phyloP scores from a whole-genome alignment of 2,329 filamentous ascomycete species.

The Pezicula radicicola region DNA sequence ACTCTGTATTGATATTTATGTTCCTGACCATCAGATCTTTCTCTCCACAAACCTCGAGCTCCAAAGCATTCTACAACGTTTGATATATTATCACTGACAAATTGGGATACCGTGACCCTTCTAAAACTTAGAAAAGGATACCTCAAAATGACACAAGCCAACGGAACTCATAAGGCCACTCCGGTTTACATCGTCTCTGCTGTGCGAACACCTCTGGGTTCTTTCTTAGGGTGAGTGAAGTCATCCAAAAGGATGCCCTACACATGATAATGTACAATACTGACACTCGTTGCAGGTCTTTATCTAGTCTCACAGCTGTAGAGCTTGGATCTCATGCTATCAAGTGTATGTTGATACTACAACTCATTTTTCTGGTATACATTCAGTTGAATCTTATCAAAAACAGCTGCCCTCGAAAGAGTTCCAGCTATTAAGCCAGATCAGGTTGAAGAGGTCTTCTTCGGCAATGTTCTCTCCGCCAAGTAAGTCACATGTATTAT shows the following conservation, averaged over 20 bases:
- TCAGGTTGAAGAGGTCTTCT: conserved; percentile 94
- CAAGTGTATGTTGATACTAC: conserved; percentile 59
- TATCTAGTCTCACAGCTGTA: conserved; percentile 81
- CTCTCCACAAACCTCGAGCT: too few relatives aligned
- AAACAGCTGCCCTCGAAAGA: conserved; percentile 72
- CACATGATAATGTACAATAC: too few relatives aligned
- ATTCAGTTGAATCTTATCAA: too few relatives aligned
- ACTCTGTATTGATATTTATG: too few relatives aligned
- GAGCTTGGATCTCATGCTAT: conserved; percentile 90
- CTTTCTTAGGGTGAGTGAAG: conserved; percentile 78
- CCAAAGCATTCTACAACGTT: too few relatives aligned
- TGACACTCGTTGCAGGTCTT: conserved; percentile 56
- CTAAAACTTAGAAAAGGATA: too few relatives aligned
- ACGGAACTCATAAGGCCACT: conserved; percentile 27
- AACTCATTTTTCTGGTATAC: not conserved
- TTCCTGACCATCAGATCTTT: too few relatives aligned
- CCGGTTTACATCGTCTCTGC: conserved; percentile 95
- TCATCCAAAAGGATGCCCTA: too few relatives aligned
- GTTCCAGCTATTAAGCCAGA: conserved; percentile 82
- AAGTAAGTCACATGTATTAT: conserved; percentile 56
- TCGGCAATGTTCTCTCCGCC: conserved; percentile 96
- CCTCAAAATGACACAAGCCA: too few relatives aligned
- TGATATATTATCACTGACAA: too few relatives aligned
- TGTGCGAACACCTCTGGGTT: conserved; percentile 86
- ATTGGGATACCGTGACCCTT: too few relatives aligned